Evolutionary conservation across 2,329 filamentous ascomycete species (phyloP), one percentile per base, ranked within the genome.

Genomic region (Beauveria asiatica): DNA sequence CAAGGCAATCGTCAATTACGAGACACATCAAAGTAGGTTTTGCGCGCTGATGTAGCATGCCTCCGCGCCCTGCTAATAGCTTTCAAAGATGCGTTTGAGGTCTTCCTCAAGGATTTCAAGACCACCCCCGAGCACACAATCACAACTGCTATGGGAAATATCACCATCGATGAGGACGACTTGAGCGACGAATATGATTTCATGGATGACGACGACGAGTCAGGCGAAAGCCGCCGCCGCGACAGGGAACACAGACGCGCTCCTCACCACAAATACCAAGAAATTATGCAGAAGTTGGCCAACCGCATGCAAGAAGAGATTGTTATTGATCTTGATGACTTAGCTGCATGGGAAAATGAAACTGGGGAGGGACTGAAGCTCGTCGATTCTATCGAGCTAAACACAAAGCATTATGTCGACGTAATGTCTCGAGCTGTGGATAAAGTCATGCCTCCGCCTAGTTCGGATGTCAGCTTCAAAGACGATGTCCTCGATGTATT

Each of bases 401-500:
- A 99, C 75, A 91, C 94, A 17, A 89, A 94, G 70, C 94, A 96
- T 73, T 99, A 99, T 70, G 87, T 97, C 65, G 94, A 99, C 69
- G 83, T 97, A 62, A 76, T 97, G 62, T 93, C 93, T 3, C 83
- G 88, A 65, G 94, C 94, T 8, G 86, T 97, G 49, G 94, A 99
- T 76, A 88, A 86, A 62, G 82, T 90, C 58, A 85, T 99, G 82
- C 94, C 94, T 1, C 79, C 83, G 63, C 88, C 92, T 45, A 88
- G 84, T 16, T 80, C 80, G 57, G 91, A 96, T 65, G 82, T 93
- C 65, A 92, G 83, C 66, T 97, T 96, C 81, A 97, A 97, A 74
- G 92, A 97, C 70, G 94, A 99, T 74, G 92, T 97, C 10, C 82
- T 99, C 48, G 94, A 99, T 74, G 90, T 99, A 33, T 88, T 99